Base-by-base conservation (phyloP, 768 basidiomycete genomes). In the Lentinula sp. region DNA sequence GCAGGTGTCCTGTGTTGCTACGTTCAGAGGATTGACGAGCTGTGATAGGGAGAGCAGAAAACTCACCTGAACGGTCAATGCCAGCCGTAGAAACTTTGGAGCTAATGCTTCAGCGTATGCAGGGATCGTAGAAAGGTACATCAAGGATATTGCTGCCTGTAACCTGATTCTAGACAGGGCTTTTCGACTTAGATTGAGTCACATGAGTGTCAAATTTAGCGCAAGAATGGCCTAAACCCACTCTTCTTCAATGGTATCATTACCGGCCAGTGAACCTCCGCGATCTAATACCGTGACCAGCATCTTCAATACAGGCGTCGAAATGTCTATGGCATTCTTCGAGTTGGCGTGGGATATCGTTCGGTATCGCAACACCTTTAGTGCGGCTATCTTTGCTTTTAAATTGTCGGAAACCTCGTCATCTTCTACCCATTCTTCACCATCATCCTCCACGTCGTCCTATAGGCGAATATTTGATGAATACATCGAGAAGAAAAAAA, bases 311-410 rank as follows among this genome's bases (percentile, higher is more conserved):
- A 91, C 87, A 0, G 95, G 93, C 3, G 79, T 80, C 1, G 89
- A 84, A 50, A 91, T 81, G 32, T 89, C 84, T 31, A 84, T 62
- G 6, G 90, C 86, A 6, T 80, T 76, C 1, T 85, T 82, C 4
- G 80, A 74, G 5, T 73, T 65, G 0, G 84, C 84, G 65, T 88
- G 87, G 0, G 88, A 83, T 11, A 96, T 76, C 68, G 87, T 86
- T 16, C 94, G 86, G 70, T 94, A 87, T 28, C 91, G 81, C 69
- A 87, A 87, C 5, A 95, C 81, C 72, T 97, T 95, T 23, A 98
- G 70, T 1, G 86, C 81, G 7, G 88, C 73, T 3, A 97, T 69
- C 68, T 92, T 93, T 0, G 92, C 89, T 48, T 75, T 77, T 1
- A 93, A 79, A 3, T 79, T 75, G 1, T 78, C 74, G 0, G 83